Conservation (phyloP, 257 asterid genomes). For the Nicotiana tabacum region DNA sequence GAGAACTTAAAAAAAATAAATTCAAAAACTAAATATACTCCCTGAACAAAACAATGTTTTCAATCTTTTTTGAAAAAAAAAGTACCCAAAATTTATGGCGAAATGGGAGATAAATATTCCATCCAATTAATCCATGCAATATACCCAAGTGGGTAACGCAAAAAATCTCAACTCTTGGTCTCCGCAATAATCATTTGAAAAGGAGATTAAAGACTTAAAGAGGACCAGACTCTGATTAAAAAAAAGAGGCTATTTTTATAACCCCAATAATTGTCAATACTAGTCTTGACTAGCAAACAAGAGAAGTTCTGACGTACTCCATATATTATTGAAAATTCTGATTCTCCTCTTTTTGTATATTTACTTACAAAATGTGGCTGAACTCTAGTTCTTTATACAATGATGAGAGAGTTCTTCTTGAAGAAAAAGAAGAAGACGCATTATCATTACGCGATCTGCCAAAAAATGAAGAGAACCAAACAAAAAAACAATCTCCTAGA, state of each 20-base stretch:
- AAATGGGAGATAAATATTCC: neutral
- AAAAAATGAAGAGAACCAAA: constrained; percentile 21
- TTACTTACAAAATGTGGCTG: neutral
- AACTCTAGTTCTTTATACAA: neutral
- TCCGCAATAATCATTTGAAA: neutral
- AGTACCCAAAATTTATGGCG: no score
- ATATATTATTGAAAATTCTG: neutral
- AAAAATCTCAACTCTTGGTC: neutral
- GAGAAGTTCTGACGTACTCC: no score
- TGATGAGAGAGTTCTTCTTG: neutral
- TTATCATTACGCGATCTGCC: constrained; percentile 76
- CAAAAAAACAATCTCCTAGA: constrained; percentile 14
- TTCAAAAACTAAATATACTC: no score
- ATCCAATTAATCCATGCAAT: neutral
- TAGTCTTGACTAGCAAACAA: neutral
- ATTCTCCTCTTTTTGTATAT: neutral
- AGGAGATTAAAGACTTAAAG: neutral
- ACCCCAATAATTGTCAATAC: neutral
- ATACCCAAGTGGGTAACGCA: neutral
- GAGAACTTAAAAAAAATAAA: no score
- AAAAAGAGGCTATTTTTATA: no score
- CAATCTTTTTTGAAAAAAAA: no score
- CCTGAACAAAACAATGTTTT: no score
- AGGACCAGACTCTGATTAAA: neutral
- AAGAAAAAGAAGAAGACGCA: constrained; percentile 54